These are phyloP conservation scores for Naganishia liquefaciens DNA, from an alignment of 1,284 basidiomycete species.

Conservation along the genomic window DNA sequence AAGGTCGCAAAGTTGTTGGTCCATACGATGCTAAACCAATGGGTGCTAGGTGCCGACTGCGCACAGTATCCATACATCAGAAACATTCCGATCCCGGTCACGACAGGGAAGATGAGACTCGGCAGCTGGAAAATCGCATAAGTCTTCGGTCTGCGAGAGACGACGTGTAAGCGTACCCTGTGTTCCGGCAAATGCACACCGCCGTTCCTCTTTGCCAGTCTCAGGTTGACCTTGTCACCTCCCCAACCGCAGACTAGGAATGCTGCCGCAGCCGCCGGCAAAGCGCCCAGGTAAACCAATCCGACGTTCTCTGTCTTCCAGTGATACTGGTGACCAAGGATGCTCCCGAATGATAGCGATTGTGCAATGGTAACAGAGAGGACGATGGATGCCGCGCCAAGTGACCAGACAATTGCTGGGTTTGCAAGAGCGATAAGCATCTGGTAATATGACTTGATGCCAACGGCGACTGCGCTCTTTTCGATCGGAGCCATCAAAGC, in stretches of 20 bases:
- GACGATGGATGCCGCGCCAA: slow-evolving; percentile 24
- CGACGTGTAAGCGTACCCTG: not conserved
- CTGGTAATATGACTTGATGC: slow-evolving; percentile 4
- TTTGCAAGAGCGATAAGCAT: slow-evolving; percentile 23
- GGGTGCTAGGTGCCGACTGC: slow-evolving; percentile 15
- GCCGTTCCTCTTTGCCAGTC: slow-evolving; percentile 22
- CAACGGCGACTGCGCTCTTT: not conserved
- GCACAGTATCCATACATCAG: slow-evolving; percentile 29
- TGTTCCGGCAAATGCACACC: slow-evolving; percentile 31
- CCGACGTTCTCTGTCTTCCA: slow-evolving; percentile 27
- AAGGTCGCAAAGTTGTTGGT: slow-evolving; percentile 27
- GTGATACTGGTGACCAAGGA: slow-evolving; percentile 9
- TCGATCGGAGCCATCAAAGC: not conserved
- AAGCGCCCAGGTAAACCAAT: slow-evolving; percentile 26
- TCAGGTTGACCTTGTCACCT: slow-evolving; percentile 33
- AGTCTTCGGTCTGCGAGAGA: not conserved
- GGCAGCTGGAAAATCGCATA: slow-evolving; percentile 7
- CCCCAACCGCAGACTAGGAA: slow-evolving; percentile 29
- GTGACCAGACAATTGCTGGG: slow-evolving; percentile 30
- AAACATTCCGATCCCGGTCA: slow-evolving; percentile 21
- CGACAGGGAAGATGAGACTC: slow-evolving; percentile 18
- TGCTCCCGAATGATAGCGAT: slow-evolving; percentile 22
- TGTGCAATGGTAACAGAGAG: slow-evolving; percentile 23
- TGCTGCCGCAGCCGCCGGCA: slow-evolving; percentile 17
- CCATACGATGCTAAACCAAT: slow-evolving; percentile 30